Conservation (phyloP, 345 rosid species). For the Salix purpurea region DNA sequence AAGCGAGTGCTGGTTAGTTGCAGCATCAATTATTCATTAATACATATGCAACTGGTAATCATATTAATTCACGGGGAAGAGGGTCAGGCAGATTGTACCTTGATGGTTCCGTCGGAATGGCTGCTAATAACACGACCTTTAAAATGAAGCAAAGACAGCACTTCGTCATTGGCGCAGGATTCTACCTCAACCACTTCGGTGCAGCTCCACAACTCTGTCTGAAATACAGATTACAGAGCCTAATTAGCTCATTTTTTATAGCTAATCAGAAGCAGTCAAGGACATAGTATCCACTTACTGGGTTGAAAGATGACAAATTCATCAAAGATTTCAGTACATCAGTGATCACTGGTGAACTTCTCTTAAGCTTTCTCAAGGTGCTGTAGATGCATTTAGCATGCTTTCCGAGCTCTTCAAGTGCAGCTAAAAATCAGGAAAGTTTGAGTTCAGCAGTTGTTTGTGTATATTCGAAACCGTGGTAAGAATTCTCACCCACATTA, state of each 20-base stretch:
- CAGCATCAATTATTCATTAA: neutral
- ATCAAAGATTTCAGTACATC: constrained; percentile 59
- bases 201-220: constrained; percentile 64
- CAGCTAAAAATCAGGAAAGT: constrained; percentile 25
- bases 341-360: constrained; percentile 34
- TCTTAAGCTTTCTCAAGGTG: constrained; percentile 52
- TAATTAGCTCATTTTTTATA: neutral
- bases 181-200: constrained; percentile 39
- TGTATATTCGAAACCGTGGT: neutral
- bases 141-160: constrained; percentile 42
- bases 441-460: neutral
- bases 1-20: neutral
- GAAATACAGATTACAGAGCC: neutral
- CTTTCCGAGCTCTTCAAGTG: constrained; percentile 47
- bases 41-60: neutral
- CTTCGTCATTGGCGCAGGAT: constrained; percentile 45
- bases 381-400: constrained; percentile 56
- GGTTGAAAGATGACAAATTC: constrained; percentile 51
- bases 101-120: constrained; percentile 69
- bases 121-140: constrained; percentile 51
- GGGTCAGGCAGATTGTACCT: constrained; percentile 29
- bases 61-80: neutral
- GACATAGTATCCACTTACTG: constrained; percentile 38
- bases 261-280: neutral
- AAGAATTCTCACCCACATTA: neutral